These are phyloP conservation scores for Pseudogymnoascus verrucosus DNA, from an alignment of 2,329 filamentous ascomycete genomes.

Conservation along the genomic window DNA sequence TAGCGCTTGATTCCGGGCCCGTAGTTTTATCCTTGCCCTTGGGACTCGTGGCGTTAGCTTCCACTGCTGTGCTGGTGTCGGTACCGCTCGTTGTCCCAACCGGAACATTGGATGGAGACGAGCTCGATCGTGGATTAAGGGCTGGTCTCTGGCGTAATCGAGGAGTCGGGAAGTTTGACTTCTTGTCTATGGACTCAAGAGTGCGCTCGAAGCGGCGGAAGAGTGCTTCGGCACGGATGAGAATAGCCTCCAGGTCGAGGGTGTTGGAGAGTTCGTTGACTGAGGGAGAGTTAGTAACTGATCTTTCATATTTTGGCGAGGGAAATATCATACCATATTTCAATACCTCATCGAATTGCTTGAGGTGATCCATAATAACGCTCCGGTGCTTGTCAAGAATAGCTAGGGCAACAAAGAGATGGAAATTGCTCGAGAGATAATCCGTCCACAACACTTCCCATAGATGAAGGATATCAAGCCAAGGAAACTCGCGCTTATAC, in stretches of 20 bases:
- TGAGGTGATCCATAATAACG: slow-evolving; percentile 89
- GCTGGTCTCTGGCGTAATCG: slow-evolving; percentile 25
- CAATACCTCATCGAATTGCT: slow-evolving; percentile 92
- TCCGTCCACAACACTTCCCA: slow-evolving; percentile 98
- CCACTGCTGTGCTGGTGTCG: slow-evolving; percentile 31
- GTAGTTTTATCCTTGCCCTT: slow-evolving; percentile 23
- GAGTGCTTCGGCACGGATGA: slow-evolving; percentile 80
- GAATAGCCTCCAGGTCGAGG: slow-evolving; percentile 80
- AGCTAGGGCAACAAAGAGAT: slow-evolving; percentile 86
- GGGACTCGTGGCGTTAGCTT: slow-evolving; percentile 19
- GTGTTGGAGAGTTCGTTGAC: slow-evolving; percentile 92
- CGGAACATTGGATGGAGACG: slow-evolving; percentile 3
- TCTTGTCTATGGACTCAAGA: slow-evolving; percentile 88
- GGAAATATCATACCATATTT: slow-evolving; percentile 68
- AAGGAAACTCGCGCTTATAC: slow-evolving; percentile 96
- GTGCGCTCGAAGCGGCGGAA: slow-evolving; percentile 83
- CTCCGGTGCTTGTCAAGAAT: slow-evolving; percentile 94
- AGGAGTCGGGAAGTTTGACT: slow-evolving; percentile 68
- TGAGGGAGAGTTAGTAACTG: slow-evolving; percentile 30
- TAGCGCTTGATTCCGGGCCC: not conserved
- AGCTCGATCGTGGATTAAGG: slow-evolving; percentile 1
- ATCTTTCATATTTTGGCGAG: not conserved
- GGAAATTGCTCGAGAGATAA: slow-evolving; percentile 79
- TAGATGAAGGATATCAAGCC: slow-evolving; percentile 74
- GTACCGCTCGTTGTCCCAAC: slow-evolving; percentile 17